Evolutionary conservation across 2,329 filamentous ascomycete genomes (phyloP).

Genomic region (Elsinoe fawcettii): DNA sequence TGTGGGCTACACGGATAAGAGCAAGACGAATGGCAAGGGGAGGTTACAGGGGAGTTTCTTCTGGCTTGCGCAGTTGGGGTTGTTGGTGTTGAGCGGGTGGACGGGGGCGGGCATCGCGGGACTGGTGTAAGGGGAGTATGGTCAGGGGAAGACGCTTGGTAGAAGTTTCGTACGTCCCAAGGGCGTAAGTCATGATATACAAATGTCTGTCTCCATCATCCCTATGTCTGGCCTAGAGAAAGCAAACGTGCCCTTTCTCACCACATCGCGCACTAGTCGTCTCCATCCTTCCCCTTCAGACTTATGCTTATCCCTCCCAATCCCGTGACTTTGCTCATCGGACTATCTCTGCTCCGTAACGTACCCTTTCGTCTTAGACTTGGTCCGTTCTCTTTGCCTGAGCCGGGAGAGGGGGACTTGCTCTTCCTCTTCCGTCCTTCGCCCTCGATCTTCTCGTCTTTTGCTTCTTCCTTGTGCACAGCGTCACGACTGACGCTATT

Average conservation of each 20-base stretch:
- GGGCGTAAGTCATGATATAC: slow-evolving; percentile 7
- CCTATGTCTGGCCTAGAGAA: not conserved
- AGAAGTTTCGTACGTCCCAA: not conserved
- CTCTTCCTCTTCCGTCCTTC: slow-evolving; percentile 10
- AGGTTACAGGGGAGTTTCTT: slow-evolving; percentile 33
- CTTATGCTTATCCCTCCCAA: slow-evolving; percentile 25
- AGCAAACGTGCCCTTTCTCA: not conserved
- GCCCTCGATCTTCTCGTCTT: slow-evolving; percentile 17
- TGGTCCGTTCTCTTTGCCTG: slow-evolving; percentile 23
- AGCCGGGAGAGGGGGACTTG: slow-evolving; percentile 15
- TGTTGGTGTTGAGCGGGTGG: slow-evolving; percentile 27
- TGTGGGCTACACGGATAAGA: slow-evolving; percentile 37
- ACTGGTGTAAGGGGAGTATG: slow-evolving; percentile 1
- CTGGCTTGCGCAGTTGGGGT: slow-evolving; percentile 25
- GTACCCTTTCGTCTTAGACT: slow-evolving; percentile 38
- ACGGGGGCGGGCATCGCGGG: slow-evolving; percentile 24
- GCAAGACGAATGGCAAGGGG: slow-evolving; percentile 37
- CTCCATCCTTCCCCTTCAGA: slow-evolving; percentile 11
- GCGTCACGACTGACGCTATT: slow-evolving; percentile 28
- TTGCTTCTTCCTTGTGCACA: slow-evolving; percentile 19
- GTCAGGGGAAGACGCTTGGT: not conserved
- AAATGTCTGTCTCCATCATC: not conserved
- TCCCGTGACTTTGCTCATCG: slow-evolving; percentile 28
- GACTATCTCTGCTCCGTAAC: slow-evolving; percentile 35
- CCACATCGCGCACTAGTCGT: not conserved